A percentile compares a stretch with the other conserved stretches of the same genome.
Evolutionary conservation across 1,139 yeast species (phyloP).

Genomic region (Spencermartinsiella ligniputridi): DNA sequence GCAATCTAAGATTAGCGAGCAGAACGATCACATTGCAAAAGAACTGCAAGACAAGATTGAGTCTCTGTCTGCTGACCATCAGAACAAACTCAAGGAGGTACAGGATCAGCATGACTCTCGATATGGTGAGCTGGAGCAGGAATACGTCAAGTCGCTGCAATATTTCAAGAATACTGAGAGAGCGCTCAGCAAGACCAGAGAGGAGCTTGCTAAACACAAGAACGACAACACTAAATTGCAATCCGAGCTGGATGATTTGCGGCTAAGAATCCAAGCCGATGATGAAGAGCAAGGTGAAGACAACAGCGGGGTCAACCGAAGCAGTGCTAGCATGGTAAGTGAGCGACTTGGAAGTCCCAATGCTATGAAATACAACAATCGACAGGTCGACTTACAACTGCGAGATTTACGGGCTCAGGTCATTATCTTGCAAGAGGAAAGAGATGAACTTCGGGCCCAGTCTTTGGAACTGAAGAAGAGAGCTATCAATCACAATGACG

Average conservation of each 20-base stretch:
- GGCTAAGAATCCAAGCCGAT: conserved; percentile 45
- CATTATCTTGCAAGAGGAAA: conserved; percentile 73
- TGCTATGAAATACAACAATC: conserved; percentile 51
- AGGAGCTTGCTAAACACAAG: conserved; percentile 60
- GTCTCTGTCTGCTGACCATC: conserved; percentile 5
- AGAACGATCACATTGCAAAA: neutral
- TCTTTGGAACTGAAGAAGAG: conserved; percentile 33
- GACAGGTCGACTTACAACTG: conserved; percentile 71
- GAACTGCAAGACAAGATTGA: conserved; percentile 7
- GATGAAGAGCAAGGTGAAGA: conserved; percentile 33
- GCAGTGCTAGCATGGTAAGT: conserved; percentile 16
- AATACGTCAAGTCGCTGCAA: conserved; percentile 66
- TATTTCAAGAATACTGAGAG: conserved; percentile 70
- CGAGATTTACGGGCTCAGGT: conserved; percentile 83
- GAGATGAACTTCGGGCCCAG: conserved; percentile 66
- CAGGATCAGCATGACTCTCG: conserved; percentile 10
- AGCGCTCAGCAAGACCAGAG: conserved; percentile 70
- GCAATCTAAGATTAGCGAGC: conserved; percentile 8
- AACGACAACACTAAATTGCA: conserved; percentile 51
- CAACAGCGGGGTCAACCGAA: conserved; percentile 8
- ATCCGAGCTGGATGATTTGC: conserved; percentile 60
- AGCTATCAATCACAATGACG: conserved; percentile 29
- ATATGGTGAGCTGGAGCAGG: conserved; percentile 39
- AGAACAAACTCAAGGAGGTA: conserved; percentile 4
- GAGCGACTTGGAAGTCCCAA: conserved; percentile 7